Base-by-base conservation (phyloP, 805 yeast genomes). In the Ogataea wickerhamii region DNA sequence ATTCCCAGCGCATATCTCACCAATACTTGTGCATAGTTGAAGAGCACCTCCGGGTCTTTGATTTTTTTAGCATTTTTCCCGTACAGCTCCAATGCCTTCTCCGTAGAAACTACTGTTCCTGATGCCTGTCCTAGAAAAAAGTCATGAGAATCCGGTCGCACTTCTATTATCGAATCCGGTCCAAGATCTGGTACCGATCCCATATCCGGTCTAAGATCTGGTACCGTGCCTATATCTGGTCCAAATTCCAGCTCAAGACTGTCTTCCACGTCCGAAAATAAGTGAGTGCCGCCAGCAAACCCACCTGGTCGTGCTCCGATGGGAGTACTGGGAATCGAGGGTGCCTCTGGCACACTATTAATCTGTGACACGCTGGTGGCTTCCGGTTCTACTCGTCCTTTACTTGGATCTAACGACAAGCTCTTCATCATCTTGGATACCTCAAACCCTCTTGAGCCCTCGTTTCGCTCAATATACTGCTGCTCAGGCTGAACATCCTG, bases 1-100 rank as follows among this genome's bases (percentile, higher is more conserved):
- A 38, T 35, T 11, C 34, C 28, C 20, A 49, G 32, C 2, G 60
- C 61, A 18, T 56, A 53, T 33, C 67, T 78, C 43, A 82, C 70
- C 14, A 82, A 64, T 36, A 89, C 68, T 62, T 87, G 93, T 1
- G 97, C 96, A 57, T 86, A 88, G 54, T 87, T 87, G 60, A 87
- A 87, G 50, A 88, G 73, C n/a, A 87, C 82, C 14, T 75, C 78
- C 0, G 96, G 95, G 54, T 91, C 96, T 53, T 80, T 82, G 16
- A 87, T 76, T 52, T 81, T 85, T 51, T 82, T 82, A 4, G 94
- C 96, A 55, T 87, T 89, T 48, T 82, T 74, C 38, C 93, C 73
- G 66, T 91, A 89, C 68, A 87, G 71, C 49, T 89, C 96, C 41
- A 91, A 76, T 4, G 96, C 88, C 56, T 84, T 79, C 63, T 52